phyloP scores from a whole-genome alignment of 805 yeast species.

The Metschnikowia amazonensis region DNA sequence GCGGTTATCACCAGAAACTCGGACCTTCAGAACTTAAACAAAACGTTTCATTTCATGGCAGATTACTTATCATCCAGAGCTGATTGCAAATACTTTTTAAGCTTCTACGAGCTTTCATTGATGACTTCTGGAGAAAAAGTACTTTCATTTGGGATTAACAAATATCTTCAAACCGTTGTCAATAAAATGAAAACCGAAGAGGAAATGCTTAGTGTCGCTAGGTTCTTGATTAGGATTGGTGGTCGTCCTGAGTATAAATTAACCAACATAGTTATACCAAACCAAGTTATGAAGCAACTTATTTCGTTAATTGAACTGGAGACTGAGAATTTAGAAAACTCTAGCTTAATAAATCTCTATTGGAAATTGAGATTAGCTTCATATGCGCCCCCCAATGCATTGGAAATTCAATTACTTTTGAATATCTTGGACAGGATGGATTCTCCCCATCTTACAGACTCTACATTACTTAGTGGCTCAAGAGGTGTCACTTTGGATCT shows the following conservation, averaged over 20 bases:
- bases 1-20: slow-evolving; percentile 54
- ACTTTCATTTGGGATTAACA: slow-evolving; percentile 39
- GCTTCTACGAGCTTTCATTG: slow-evolving; percentile 46
- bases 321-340: background rate
- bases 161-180: slow-evolving; percentile 48
- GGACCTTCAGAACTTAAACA: slow-evolving; percentile 45
- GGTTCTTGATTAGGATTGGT: background rate
- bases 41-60: slow-evolving; percentile 43
- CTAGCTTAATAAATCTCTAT: background rate
- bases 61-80: slow-evolving; percentile 33
- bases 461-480: background rate
- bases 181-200: slow-evolving; percentile 21
- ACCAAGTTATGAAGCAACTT: background rate
- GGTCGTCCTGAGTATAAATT: background rate
- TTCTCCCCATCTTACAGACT: background rate
- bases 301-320: background rate
- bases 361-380: slow-evolving; percentile 2
- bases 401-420: background rate
- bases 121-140: slow-evolving; percentile 44
- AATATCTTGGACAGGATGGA: background rate
- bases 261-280: background rate
- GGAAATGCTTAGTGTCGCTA: slow-evolving; percentile 7
- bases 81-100: slow-evolving; percentile 36
- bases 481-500: slow-evolving; percentile 1
- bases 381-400: background rate